Percentiles rank a stretch among this genome's conserved stretches.
Conservation (phyloP, 2,329 filamentous ascomycete genomes). For the Acrocalymma vagum region DNA sequence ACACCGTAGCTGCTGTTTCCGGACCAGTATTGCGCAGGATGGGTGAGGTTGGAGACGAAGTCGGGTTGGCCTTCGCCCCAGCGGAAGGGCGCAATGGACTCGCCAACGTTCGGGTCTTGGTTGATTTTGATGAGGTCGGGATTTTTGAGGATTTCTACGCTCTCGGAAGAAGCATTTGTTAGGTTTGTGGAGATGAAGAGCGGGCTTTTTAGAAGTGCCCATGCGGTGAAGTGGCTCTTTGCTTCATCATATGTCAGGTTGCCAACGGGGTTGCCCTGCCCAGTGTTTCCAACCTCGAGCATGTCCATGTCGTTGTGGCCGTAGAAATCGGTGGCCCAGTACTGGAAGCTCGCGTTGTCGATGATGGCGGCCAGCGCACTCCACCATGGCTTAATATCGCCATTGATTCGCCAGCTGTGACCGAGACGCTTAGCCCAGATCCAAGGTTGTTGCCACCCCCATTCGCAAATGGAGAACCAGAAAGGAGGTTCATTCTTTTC, state of each 20-base stretch:
- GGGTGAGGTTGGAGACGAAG: constrained; percentile 54
- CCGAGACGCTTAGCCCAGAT: constrained; percentile 36
- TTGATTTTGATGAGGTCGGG: constrained; percentile 51
- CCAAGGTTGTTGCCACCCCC: constrained; percentile 32
- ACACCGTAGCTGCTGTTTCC: constrained; percentile 18
- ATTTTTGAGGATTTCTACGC: constrained; percentile 49
- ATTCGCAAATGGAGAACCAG: constrained; percentile 38
- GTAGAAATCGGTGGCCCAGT: constrained; percentile 43
- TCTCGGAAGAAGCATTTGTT: constrained; percentile 44
- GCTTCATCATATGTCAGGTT: constrained; percentile 38
- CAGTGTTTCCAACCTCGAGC: constrained; percentile 49
- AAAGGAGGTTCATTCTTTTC: constrained; percentile 32
- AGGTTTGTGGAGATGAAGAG: constrained; percentile 52
- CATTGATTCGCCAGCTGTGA: constrained; percentile 35
- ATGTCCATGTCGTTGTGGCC: constrained; percentile 51
- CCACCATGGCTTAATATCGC: constrained; percentile 33
- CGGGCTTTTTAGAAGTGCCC: constrained; percentile 52
- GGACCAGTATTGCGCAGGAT: constrained; percentile 27
- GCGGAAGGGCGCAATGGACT: constrained; percentile 45
- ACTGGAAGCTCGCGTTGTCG: constrained; percentile 28
- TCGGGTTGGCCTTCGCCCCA: constrained; percentile 58
- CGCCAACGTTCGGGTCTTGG: constrained; percentile 51
- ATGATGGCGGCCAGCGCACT: constrained; percentile 29
- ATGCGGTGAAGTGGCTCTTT: constrained; percentile 45
- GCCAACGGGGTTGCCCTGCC: constrained; percentile 31